Evolutionary conservation across 345 rosid genomes (phyloP).

Genomic region (Corchorus olitorius): DNA sequence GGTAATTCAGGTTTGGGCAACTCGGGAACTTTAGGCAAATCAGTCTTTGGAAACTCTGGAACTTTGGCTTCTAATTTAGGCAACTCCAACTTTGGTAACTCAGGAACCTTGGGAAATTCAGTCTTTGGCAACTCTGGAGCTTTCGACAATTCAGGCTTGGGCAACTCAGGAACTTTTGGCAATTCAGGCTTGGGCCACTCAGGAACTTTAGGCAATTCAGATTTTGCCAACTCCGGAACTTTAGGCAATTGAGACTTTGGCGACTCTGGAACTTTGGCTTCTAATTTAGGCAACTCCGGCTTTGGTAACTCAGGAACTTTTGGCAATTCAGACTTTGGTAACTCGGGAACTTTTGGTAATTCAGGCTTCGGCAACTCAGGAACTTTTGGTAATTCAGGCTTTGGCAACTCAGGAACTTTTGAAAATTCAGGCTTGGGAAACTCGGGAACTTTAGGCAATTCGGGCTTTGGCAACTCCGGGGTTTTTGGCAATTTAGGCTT

Average conservation of each 20-base stretch:
- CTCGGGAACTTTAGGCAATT: not conserved
- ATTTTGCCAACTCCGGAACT: not conserved
- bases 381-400: not conserved
- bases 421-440: not conserved
- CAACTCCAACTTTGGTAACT: not conserved
- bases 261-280: not conserved
- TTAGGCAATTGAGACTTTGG: conserved; percentile 1
- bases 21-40: not conserved
- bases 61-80: not conserved
- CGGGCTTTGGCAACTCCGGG: not conserved
- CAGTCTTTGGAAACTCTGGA: conserved; percentile 1
- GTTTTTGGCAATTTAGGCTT: not conserved
- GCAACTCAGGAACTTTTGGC: not conserved
- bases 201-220: not conserved
- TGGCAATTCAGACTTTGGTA: not conserved
- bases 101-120: not conserved
- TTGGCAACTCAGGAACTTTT: not conserved
- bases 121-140: not conserved
- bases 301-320: not conserved
- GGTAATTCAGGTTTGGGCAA: conserved; percentile 6
- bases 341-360: not conserved
- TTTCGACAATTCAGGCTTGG: not conserved
- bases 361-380: not conserved
- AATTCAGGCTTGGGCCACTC: conserved; percentile 2
- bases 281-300: not conserved